Evolutionary conservation across 208 protist species (phyloP), one percentile per base, ranked within the genome.

Genomic region (Ichthyophonus hoferi): DNA sequence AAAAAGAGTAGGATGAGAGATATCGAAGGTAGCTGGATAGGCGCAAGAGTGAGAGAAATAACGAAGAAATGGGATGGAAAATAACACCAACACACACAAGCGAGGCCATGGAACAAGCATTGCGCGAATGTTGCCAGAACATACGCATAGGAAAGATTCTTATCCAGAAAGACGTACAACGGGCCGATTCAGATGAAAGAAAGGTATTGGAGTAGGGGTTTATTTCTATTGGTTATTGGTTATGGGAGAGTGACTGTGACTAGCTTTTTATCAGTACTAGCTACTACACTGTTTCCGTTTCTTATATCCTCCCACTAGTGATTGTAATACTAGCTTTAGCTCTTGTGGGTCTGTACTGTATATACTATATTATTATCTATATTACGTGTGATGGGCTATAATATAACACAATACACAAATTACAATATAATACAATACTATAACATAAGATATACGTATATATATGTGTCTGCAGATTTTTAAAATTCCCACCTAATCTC

Each of bases 131-230:
- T 79, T 98, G 96, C 93, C 96, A 95, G n/a, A 94, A 94, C 76
- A 94, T 98, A 3, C 95, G 96, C 67, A 98, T 99, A 81, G 98
- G 98, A 83, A 99, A 99, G 92, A 98, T 99, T 58, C 94, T 99
- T 41, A 97, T 99, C 79, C 97, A 99, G 94, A 97, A 99, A 94
- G 78, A 99, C 91, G 33, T 38, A 0, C 33, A 38, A 34, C n/a
- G 41, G 12, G 81, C 97, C 96, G 42, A 98, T 98, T 95, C 96
- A 97, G 58, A 97, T 96, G 50, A 96, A 95, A 0, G 96, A 95
- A n/a, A 96, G 96, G 86, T 88, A 37, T 12, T 17, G 1, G 82
- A 7, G 82, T 14, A 17, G 1, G 82, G 1, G 82, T 14, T 31
- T 14, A 37, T 14, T 7, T 83, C 14, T 83, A 24, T 83, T 7